phyloP scores from a whole-genome alignment of 2,329 filamentous ascomycete species.

The Talaromyces rugulosus region DNA sequence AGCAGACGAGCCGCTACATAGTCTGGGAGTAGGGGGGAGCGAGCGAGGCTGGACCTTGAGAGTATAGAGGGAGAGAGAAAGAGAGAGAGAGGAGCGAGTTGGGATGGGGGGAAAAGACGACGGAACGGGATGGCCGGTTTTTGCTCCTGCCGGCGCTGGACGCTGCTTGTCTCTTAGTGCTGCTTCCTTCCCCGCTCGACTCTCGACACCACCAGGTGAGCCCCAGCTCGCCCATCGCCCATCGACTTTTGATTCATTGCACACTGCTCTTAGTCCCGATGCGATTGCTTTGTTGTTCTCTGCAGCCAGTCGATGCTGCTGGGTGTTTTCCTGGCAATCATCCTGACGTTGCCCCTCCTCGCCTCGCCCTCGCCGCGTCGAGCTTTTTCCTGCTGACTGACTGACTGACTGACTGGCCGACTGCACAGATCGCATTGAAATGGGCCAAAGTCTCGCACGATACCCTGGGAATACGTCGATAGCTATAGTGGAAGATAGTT shows the following conservation, averaged over 20 bases:
- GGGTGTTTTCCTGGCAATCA: not conserved
- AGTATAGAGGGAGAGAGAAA: conserved; percentile 16
- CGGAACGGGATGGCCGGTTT: conserved; percentile 20
- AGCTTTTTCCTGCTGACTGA: not conserved
- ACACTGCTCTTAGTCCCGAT: not conserved
- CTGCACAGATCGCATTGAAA: not conserved
- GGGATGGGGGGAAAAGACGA: conserved; percentile 24
- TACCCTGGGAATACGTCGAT: not conserved
- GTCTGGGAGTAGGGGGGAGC: conserved; percentile 27
- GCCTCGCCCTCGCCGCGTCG: not conserved
- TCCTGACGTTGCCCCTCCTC: not conserved
- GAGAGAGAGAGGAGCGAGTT: conserved; percentile 23
- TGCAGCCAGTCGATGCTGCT: not conserved
- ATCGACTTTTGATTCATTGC: not conserved
- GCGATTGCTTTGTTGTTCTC: not conserved
- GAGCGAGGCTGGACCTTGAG: conserved; percentile 29
- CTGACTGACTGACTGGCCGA: too few species aligned
- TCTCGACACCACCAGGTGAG: not conserved
- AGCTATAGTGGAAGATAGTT: not conserved
- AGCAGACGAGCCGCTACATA: conserved; percentile 38
- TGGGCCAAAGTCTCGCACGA: not conserved
- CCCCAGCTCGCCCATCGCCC: not conserved
- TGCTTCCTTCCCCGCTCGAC: conserved; percentile 13
- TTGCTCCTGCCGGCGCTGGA: conserved; percentile 9
- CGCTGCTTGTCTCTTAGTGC: not conserved